Percentiles rank a stretch among this genome's conserved stretches.
phyloP scores from a whole-genome alignment of 2,329 filamentous ascomycete genomes.

The Microascus cirrosus region DNA sequence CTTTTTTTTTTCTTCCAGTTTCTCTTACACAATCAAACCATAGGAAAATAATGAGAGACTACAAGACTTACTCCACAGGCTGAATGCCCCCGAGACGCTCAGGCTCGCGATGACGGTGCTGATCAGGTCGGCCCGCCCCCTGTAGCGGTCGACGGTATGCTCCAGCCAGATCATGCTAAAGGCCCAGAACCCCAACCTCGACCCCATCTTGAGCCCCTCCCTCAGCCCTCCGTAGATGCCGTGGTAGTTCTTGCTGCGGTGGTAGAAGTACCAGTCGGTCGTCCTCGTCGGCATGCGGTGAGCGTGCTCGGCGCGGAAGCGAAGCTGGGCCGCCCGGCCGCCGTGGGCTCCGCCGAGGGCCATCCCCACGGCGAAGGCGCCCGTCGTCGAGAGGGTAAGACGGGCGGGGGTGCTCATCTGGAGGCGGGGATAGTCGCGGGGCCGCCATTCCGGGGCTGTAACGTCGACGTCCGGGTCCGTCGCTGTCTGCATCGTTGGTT shows the following conservation, averaged over 20 bases:
- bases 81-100: constrained; percentile 77
- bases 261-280: constrained; percentile 94
- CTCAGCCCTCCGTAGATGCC: constrained; percentile 65
- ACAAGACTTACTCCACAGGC: constrained; percentile 60
- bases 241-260: constrained; percentile 95
- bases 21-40: background rate
- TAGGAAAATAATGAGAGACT: too few relatives aligned
- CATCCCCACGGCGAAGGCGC: constrained; percentile 59
- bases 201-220: constrained; percentile 68
- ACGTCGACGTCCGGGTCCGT: background rate
- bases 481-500: background rate
- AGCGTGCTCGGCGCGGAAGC: constrained; percentile 91
- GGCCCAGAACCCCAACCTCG: constrained; percentile 60
- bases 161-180: constrained; percentile 71
- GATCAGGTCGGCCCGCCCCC: constrained; percentile 60
- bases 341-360: constrained; percentile 62
- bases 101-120: constrained; percentile 76
- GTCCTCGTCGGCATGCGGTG: constrained; percentile 79
- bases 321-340: constrained; percentile 61
- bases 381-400: constrained; percentile 50
- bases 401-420: constrained; percentile 56
- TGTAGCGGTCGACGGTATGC: constrained; percentile 69
- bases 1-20: background rate
- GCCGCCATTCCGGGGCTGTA: background rate
- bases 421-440: constrained; percentile 27